Conservation (phyloP, 1,139 yeast species). For the Zygoascus meyerae region DNA sequence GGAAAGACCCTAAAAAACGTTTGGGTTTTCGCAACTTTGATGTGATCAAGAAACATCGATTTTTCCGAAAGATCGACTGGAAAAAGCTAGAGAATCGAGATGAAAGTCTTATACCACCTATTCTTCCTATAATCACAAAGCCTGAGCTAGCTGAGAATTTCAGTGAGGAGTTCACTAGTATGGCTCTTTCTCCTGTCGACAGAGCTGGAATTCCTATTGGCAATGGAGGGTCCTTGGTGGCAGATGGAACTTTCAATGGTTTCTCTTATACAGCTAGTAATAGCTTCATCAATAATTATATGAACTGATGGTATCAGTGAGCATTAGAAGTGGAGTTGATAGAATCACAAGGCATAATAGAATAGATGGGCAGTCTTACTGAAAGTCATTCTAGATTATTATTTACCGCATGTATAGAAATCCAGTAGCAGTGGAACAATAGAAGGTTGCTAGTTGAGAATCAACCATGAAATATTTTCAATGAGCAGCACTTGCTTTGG, state of each 20-base stretch:
- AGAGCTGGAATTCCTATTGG: constrained; percentile 16
- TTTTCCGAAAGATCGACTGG: constrained; percentile 81
- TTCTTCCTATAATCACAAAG: constrained; percentile 77
- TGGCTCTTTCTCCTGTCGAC: constrained; percentile 41
- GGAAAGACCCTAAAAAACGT: constrained; percentile 70
- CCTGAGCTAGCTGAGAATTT: constrained; percentile 89
- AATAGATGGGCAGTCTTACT: constrained; percentile 3
- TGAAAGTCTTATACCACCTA: constrained; percentile 58
- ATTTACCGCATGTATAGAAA: no score
- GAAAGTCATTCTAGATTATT: no score
- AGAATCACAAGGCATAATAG: background rate
- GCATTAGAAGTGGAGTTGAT: background rate
- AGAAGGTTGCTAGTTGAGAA: no score
- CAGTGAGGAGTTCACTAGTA: constrained; percentile 80
- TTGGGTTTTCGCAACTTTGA: constrained; percentile 65
- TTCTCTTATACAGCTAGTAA: constrained; percentile 32
- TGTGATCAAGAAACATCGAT: constrained; percentile 60
- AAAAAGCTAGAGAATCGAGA: constrained; percentile 47
- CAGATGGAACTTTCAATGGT: constrained; percentile 27
- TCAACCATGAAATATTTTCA: no score
- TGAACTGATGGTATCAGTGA: background rate
- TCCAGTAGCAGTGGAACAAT: no score
- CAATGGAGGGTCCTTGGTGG: constrained; percentile 5
- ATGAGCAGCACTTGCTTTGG: no score
- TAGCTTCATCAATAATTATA: constrained; percentile 26